phyloP scores from a whole-genome alignment of 2,329 filamentous ascomycete genomes.

The Sphaerulina vaccinii region DNA sequence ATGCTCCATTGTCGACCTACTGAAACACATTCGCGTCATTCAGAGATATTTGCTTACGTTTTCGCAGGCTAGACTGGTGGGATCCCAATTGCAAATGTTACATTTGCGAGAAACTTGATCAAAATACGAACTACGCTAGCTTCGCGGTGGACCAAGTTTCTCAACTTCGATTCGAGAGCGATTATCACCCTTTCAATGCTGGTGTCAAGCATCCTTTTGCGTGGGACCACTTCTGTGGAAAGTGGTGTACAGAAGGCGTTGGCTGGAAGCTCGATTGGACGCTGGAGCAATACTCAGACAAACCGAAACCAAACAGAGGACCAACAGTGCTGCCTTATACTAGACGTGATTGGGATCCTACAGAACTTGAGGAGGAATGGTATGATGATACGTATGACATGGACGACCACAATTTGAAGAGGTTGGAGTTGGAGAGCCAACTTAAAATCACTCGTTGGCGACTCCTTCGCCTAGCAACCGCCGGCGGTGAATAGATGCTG shows the following conservation, averaged over 20 bases:
- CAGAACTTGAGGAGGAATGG: not conserved
- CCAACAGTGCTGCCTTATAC: not conserved
- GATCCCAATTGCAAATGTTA: not conserved
- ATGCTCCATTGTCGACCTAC: too few species aligned
- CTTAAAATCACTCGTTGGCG: too few species aligned
- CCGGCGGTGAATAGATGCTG: too few species aligned
- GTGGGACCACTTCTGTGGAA: too few species aligned
- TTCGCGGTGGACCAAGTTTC: not conserved
- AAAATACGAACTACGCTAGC: not conserved
- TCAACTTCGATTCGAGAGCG: not conserved
- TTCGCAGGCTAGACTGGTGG: not conserved
- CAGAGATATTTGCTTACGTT: too few species aligned
- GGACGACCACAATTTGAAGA: too few species aligned
- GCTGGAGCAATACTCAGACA: not conserved
- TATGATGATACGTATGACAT: not conserved
- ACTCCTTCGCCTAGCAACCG: too few species aligned
- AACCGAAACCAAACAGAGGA: not conserved
- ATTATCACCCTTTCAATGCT: too few species aligned
- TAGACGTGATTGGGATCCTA: not conserved
- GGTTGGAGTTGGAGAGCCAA: too few species aligned
- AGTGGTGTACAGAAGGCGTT: too few species aligned
- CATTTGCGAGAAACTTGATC: not conserved
- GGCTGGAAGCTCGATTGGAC: not conserved
- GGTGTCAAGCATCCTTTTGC: too few species aligned
- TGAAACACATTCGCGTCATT: too few species aligned